These are phyloP conservation scores for Alternaria postmessia DNA, from an alignment of 2,329 filamentous ascomycete species.

Conservation along the genomic window DNA sequence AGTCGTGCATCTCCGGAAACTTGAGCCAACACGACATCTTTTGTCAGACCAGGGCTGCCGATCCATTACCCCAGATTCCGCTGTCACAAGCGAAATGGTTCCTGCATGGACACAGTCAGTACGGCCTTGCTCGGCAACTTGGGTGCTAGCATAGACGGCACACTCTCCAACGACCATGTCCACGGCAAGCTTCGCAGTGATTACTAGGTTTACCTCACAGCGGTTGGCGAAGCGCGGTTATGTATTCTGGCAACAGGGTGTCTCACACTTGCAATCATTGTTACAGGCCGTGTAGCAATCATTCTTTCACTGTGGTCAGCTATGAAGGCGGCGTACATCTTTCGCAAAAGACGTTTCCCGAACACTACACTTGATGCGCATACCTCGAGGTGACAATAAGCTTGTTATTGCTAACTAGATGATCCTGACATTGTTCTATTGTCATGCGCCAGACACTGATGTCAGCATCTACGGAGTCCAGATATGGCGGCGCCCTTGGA, in stretches of 20 bases:
- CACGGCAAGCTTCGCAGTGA: background rate
- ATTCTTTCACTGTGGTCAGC: background rate
- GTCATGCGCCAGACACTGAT: background rate
- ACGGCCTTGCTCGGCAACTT: conserved; percentile 1
- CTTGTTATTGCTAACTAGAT: background rate
- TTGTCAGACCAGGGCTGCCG: background rate
- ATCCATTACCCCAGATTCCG: conserved; percentile 6
- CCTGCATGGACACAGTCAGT: conserved; percentile 4
- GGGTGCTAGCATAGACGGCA: background rate
- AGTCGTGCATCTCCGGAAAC: background rate
- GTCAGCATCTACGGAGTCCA: background rate
- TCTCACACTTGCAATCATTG: background rate
- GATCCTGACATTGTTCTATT: background rate
- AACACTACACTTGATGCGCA: background rate
- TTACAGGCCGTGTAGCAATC: background rate
- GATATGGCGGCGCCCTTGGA: background rate
- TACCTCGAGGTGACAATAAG: background rate
- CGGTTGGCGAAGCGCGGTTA: background rate
- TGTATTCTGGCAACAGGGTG: background rate
- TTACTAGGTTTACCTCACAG: too few relatives aligned
- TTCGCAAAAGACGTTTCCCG: background rate
- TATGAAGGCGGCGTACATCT: background rate
- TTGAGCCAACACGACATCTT: background rate
- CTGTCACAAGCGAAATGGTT: conserved; percentile 9
- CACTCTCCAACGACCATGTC: background rate